Evolutionary conservation across 1,139 yeast genomes (phyloP), one percentile per base, ranked within the genome.

Genomic region (Suhomyces bribrorum): DNA sequence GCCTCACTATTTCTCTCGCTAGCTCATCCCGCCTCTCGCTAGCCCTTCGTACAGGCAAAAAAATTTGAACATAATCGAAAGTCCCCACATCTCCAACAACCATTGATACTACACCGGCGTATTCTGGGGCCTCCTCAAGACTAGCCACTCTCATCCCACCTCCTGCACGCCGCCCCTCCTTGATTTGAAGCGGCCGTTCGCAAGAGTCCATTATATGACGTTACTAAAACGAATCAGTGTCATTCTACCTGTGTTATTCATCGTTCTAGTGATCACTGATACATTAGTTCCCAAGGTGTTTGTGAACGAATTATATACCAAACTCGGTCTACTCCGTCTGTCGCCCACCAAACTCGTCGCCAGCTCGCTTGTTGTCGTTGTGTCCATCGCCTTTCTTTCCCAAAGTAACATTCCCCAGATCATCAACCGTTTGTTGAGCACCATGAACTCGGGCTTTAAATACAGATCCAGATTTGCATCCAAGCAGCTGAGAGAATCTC

Each of bases 401-500:
- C 40, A 18, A 31, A 36, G 26, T 28, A 31, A 27, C 18, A 26
- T 40, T 18, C 38, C 41, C 22, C 38, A 26, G 27, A 28, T 37
- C 18, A 16, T 42, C 9, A 27, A 31, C 26, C 27, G 36, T 17
- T 23, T 42, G 12, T 18, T 47, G 29, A 32, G 38, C 24, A 40
- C 28, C 26, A 46, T 48, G 50, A 46, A 47, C 27, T 46, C 45
- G 25, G 37, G 33, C 20, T 43, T 40, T 40, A 37, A 41, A 18
- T 41, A 42, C 32, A 42, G 42, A 31, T 38, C 36, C 22, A 35
- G 46, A 22, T 42, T 43, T 35, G 31, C 44, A 12, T 45, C 43
- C 32, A 34, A 37, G 24, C 46, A 43, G 37, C 52, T 65, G 14
- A 58, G 56, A 34, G 68, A 65, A 41, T 53, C 54, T 26, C 57